These are phyloP conservation scores for Vanrija sp. DNA, from an alignment of 1,284 basidiomycete genomes.

Conservation along the genomic window DNA sequence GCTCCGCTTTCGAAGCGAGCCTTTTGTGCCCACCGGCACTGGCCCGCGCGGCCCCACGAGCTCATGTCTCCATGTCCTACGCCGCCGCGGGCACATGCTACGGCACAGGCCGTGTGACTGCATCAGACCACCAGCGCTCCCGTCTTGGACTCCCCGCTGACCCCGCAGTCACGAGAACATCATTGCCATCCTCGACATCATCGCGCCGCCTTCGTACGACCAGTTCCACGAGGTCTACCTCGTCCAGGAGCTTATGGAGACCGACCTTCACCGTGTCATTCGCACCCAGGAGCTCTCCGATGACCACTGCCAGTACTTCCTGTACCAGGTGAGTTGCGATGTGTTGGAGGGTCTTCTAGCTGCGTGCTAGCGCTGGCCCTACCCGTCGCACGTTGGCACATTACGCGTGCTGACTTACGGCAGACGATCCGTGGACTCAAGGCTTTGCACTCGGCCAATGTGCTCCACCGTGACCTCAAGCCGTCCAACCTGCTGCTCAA, in stretches of 20 bases:
- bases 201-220: conserved; percentile 81
- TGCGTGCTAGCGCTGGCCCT: no score
- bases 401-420: not conserved
- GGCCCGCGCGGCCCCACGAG: no score
- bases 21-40: no score
- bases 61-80: not conserved
- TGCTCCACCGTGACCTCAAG: conserved; percentile 90
- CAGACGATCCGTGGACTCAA: conserved; percentile 85
- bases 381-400: no score
- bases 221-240: conserved; percentile 78
- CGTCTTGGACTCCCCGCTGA: not conserved
- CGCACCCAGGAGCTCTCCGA: conserved; percentile 75
- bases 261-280: conserved; percentile 67
- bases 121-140: not conserved
- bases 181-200: conserved; percentile 91
- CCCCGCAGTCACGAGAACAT: conserved; percentile 58
- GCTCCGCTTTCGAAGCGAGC: no score
- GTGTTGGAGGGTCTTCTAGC: not conserved
- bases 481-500: conserved; percentile 89
- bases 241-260: conserved; percentile 80
- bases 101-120: no score
- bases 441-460: conserved; percentile 84
- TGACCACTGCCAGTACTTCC: conserved; percentile 92
- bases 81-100: not conserved
- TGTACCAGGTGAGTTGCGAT: conserved; percentile 67